Base-by-base conservation (phyloP, 371 early-diverging fungal genomes). In the Phascolomyces articulosus region DNA sequence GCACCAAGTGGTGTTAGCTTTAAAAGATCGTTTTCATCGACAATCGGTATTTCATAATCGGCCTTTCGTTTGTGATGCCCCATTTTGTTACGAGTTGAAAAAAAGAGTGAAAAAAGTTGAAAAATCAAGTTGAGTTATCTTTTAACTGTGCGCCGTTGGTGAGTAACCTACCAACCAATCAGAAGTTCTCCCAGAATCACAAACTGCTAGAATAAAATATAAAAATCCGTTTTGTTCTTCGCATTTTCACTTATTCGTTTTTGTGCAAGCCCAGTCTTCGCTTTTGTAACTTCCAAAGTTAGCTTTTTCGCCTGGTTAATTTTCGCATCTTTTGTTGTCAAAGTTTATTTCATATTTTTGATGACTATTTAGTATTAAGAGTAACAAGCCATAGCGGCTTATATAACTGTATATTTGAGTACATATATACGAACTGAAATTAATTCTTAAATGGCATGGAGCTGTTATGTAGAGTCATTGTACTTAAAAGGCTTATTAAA, bases 1-100 rank as follows among this genome's bases (percentile, higher is more conserved):
- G 99, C 98, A 20, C 99, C 99, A 20, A 99, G 85, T 23, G 99
- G 99, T 8, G 95, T 99, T 26, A 99, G 91, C 66, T 85, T 84
- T 41, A 94, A 74, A 40, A 91, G 71, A 71, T 93, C 93, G 62
- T 86, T 87, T 62, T 86, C 83, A 57, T 88, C 87, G 8, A 75
- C 82, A 41, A 88, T 77, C 4, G 83, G 83, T 20, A 83, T 69
- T 56, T 83, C 77, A 49, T 73, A 57, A 51, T 83, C 83, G 27
- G 83, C 74, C 70, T 80, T 80, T 57, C 83, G 79, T 63, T 83
- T 83, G 13, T 66, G 66, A 27, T 73, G 75, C 57, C 75, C 73
- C 82, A 82, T 80, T 47, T 55, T 54, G 16, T 40, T 34, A 9
- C 11, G 6, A 34, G 6, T 34, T 34, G 6, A 11, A 9, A 6